Evolutionary conservation across 2,329 filamentous ascomycete species (phyloP).

Genomic region (Cladophialophora carrionii): DNA sequence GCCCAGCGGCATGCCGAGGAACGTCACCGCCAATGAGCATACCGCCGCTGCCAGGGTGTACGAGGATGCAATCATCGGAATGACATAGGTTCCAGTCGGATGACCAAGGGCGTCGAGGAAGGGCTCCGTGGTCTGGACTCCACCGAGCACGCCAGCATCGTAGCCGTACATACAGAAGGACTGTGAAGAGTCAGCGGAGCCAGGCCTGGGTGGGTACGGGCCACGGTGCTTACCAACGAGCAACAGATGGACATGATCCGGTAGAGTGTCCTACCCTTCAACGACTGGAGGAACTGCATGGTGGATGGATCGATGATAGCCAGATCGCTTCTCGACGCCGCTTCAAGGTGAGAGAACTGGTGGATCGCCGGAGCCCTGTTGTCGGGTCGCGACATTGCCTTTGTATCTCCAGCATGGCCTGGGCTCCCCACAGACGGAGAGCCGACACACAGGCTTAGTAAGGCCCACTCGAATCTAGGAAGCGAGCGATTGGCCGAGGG

Average conservation of each 20-base stretch:
- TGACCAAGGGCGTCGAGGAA: constrained; percentile 42
- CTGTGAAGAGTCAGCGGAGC: constrained; percentile 2
- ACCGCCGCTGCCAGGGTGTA: constrained; percentile 36
- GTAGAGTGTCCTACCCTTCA: constrained; percentile 40
- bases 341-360: neutral
- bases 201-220: too few species aligned
- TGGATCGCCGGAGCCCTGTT: neutral
- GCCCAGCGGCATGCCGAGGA: constrained; percentile 39
- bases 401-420: constrained; percentile 13
- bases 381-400: neutral
- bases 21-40: constrained; percentile 39
- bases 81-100: constrained; percentile 32
- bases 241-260: constrained; percentile 40
- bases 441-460: neutral
- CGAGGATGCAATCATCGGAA: constrained; percentile 42
- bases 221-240: constrained; percentile 32
- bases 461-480: neutral
- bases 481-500: constrained; percentile 12
- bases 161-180: constrained; percentile 45
- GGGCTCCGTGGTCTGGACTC: constrained; percentile 41
- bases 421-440: constrained; percentile 3
- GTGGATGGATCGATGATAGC: neutral
- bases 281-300: constrained; percentile 22
- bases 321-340: neutral
- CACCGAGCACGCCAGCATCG: constrained; percentile 45